Evolutionary conservation across 179 eudicot species (phyloP), one percentile per base, ranked within the genome.

Genomic region (Beta lomatogona): DNA sequence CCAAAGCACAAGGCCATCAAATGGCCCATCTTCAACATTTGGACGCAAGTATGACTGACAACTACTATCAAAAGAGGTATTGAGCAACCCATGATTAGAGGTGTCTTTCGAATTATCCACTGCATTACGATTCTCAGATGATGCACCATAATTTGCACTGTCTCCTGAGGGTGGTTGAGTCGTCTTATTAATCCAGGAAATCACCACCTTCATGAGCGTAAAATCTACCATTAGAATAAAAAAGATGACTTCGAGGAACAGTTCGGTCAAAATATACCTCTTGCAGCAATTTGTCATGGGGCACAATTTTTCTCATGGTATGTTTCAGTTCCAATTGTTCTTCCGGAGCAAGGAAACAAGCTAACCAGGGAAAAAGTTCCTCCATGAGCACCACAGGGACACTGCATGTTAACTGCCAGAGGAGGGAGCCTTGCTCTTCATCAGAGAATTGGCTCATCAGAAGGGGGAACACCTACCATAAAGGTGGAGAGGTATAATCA

Each of bases 371-470:
- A 66, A 94, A 89, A 66, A 96, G 80, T 15, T 90, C 94, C 83
- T 92, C 91, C 88, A 96, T 83, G 50, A 94, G 83, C 78, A 83
- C 84, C 75, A 91, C 70, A 36, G 99, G 99, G 78, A 93, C 90
- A 84, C 91, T 87, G 81, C 98, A 92, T 72, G 93, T 85, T 71
- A 87, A 88, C 87, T 92, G 92, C 99, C 98, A 94, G 77, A 96
- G 89, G 77, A 96, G 89, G 71, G 88, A 88, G 73, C 93, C 94
- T 86, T 92, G 99, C 84, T 96, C 96, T 72, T 85, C 87, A 14
- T 83, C 83, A 70, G 96, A 87, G 82, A 92, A 91, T 72, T 88
- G 86, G 88, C 83, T 83, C 81, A 86, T 85, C 75, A 96, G 77
- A 82, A 90, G 87, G 50, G 97, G 99, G 75, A 92, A 94, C 31